A percentile compares a stretch with the other conserved stretches of the same genome.
Evolutionary conservation across 139 green algal species (phyloP).

Genomic region (Coelastrella sp.): DNA sequence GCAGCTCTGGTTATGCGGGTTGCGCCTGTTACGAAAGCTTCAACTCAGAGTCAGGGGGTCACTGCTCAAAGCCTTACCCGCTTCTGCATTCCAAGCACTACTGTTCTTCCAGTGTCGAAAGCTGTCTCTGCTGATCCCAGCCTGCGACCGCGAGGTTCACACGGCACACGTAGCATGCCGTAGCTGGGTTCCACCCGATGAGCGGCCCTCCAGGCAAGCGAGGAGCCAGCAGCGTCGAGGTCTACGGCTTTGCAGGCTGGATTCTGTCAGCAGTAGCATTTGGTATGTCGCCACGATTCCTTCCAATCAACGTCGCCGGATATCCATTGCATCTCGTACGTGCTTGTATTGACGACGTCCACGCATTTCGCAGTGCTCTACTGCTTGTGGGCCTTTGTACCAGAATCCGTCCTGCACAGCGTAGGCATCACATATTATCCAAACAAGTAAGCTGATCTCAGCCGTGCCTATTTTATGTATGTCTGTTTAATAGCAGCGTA

Average conservation of each 20-base stretch:
- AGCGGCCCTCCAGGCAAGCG: neutral
- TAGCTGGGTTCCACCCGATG: neutral
- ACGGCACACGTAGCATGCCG: neutral
- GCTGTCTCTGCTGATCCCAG: no score
- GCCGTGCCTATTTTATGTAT: no score
- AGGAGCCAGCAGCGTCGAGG: constrained; percentile 59
- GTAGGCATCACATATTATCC: constrained; percentile 81
- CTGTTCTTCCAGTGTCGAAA: no score
- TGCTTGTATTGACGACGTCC: neutral
- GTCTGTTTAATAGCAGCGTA: neutral
- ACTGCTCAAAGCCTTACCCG: no score
- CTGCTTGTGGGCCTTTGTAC: constrained; percentile 73
- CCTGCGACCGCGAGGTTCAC: no score
- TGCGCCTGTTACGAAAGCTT: no score
- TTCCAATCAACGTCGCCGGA: neutral
- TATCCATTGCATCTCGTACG: neutral
- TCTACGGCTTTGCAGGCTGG: constrained; percentile 77
- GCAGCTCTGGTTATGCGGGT: no score
- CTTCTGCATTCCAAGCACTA: no score
- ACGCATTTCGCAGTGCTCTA: constrained; percentile 63
- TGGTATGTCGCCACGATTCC: neutral
- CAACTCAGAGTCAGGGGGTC: no score
- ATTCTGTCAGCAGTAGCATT: constrained; percentile 64
- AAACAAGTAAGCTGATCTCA: constrained; percentile 54
- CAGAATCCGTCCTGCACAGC: constrained; percentile 54